A percentile compares a stretch with the other conserved stretches of the same genome.
These are phyloP conservation scores for Thermochaetoides thermophila DNA, from an alignment of 495 filamentous ascomycete genomes.

Conservation along the genomic window DNA sequence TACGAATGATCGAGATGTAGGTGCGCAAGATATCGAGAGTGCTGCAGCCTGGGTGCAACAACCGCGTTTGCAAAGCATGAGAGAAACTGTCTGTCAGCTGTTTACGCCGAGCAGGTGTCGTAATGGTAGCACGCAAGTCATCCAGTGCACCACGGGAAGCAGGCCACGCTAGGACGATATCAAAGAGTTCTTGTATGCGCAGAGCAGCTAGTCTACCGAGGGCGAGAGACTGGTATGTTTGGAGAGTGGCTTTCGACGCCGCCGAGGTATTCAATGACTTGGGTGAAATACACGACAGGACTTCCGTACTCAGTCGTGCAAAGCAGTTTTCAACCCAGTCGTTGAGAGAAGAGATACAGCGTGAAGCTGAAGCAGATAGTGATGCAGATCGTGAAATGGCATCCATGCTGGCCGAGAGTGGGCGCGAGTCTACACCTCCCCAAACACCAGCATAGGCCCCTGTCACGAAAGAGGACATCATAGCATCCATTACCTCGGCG, in stretches of 20 bases:
- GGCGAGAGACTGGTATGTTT: slow-evolving; percentile 70
- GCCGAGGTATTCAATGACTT: slow-evolving; percentile 4
- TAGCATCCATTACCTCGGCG: slow-evolving; percentile 54
- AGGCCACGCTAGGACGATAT: slow-evolving; percentile 79
- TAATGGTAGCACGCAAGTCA: slow-evolving; percentile 46
- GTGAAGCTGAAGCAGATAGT: slow-evolving; percentile 35
- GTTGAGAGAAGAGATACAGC: slow-evolving; percentile 40
- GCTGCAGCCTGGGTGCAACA: slow-evolving; percentile 78
- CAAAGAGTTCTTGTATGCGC: slow-evolving; percentile 71
- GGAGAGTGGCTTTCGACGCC: slow-evolving; percentile 45
- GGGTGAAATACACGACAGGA: slow-evolving; percentile 29
- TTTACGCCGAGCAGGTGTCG: slow-evolving; percentile 38
- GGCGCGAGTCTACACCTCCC: slow-evolving; percentile 14
- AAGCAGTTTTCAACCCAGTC: slow-evolving; percentile 64
- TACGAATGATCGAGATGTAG: slow-evolving; percentile 85
- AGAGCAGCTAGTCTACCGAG: slow-evolving; percentile 63
- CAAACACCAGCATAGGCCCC: slow-evolving; percentile 46
- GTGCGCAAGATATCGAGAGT: slow-evolving; percentile 78
- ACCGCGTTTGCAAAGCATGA: slow-evolving; percentile 45
- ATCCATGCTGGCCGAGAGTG: slow-evolving; percentile 9
- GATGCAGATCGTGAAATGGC: slow-evolving; percentile 9
- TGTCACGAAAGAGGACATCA: slow-evolving; percentile 51
- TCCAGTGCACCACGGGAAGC: slow-evolving; percentile 65
- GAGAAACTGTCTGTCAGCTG: slow-evolving; percentile 62
- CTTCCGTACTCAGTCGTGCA: slow-evolving; percentile 48